These are phyloP conservation scores for Euryodendron excelsum DNA, from an alignment of 148 eudicot species.

Conservation along the genomic window DNA sequence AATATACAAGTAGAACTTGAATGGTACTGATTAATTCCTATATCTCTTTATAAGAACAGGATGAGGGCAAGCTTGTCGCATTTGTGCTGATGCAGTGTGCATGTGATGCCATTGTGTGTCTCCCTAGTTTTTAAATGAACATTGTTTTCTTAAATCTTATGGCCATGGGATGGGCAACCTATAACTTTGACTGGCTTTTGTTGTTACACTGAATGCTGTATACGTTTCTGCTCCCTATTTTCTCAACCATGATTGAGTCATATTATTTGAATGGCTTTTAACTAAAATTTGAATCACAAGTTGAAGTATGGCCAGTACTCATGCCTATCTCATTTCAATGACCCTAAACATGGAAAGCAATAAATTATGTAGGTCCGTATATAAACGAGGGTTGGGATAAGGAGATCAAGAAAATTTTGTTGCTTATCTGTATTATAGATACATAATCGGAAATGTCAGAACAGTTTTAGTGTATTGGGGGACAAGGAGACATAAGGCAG, in stretches of 20 bases:
- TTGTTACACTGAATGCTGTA: background rate
- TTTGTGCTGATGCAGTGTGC: background rate
- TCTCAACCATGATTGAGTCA: background rate
- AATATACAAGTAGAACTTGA: background rate
- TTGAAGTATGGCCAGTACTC: background rate
- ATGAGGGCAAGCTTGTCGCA: no score
- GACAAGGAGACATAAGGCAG: background rate
- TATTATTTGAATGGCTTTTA: no score
- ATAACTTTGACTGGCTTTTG: background rate
- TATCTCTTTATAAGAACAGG: background rate
- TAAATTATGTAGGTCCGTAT: no score
- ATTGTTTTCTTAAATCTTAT: background rate
- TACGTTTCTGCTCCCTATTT: background rate
- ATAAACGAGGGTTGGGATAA: no score
- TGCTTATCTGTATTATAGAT: background rate
- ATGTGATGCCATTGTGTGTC: background rate
- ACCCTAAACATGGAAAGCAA: background rate
- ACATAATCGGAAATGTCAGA: background rate
- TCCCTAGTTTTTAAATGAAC: background rate
- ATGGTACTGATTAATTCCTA: background rate
- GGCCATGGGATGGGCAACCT: background rate
- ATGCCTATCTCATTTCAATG: background rate
- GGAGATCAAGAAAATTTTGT: background rate
- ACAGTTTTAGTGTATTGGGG: background rate
- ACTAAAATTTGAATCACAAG: no score